These are phyloP conservation scores for Vittaforma corneae DNA, from an alignment of 371 early-diverging fungal species.

Conservation along the genomic window DNA sequence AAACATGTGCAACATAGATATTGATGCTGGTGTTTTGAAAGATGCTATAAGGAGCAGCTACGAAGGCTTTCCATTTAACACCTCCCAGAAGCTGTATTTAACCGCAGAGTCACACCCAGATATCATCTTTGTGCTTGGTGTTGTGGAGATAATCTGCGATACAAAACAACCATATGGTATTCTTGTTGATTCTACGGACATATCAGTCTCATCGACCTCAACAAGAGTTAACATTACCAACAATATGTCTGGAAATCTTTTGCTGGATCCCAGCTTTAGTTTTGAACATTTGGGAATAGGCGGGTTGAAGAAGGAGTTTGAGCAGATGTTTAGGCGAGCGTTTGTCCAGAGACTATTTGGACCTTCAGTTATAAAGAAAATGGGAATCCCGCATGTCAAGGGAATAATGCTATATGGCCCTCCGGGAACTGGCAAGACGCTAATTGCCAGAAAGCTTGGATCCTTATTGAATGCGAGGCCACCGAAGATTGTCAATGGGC, in stretches of 20 bases:
- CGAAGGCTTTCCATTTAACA: constrained; percentile 44
- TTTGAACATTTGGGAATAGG: constrained; percentile 98
- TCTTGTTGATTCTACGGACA: constrained; percentile 35
- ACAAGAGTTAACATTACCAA: constrained; percentile 28
- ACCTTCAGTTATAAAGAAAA: constrained; percentile 62
- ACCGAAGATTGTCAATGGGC: constrained; percentile 95
- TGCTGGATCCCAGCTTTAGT: constrained; percentile 75
- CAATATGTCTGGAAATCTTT: constrained; percentile 24
- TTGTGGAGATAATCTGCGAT: constrained; percentile 34
- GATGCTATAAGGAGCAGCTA: constrained; percentile 18
- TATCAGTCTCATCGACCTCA: constrained; percentile 33
- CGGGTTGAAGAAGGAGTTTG: constrained; percentile 90
- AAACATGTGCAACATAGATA: constrained; percentile 12
- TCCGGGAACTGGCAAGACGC: constrained; percentile 96
- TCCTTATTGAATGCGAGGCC: constrained; percentile 88
- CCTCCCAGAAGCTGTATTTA: constrained; percentile 39
- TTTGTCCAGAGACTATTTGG: constrained; percentile 97
- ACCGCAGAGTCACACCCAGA: constrained; percentile 17
- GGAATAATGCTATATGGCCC: constrained; percentile 98
- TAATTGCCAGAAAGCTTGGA: constrained; percentile 92
- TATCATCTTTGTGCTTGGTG: constrained; percentile 15
- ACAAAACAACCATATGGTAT: constrained; percentile 30
- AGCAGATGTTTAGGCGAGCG: constrained; percentile 88
- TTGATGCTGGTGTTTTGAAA: constrained; percentile 40
- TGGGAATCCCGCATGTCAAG: constrained; percentile 78